Evolutionary conservation across 768 basidiomycete species (phyloP).

Genomic region (Hysterangium stoloniferum): DNA sequence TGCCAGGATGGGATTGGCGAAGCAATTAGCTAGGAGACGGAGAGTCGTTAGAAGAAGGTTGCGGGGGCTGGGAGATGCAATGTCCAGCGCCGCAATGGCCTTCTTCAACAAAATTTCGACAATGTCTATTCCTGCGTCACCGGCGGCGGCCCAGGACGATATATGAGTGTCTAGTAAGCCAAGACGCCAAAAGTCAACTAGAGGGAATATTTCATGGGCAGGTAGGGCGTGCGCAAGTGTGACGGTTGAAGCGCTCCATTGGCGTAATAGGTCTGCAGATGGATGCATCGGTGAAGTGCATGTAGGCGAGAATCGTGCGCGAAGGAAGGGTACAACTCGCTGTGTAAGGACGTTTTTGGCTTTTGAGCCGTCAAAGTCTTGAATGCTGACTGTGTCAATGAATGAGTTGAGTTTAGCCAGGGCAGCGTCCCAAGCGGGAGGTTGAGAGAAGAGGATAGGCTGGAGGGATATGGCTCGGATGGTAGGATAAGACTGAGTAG

Average conservation of each 20-base stretch:
- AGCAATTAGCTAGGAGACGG: conserved; percentile 61
- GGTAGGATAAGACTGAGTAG: conserved; percentile 47
- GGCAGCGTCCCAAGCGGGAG: conserved; percentile 61
- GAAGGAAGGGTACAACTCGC: conserved; percentile 56
- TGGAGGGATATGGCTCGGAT: conserved; percentile 57
- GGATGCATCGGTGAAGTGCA: conserved; percentile 15
- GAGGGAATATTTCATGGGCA: conserved; percentile 58
- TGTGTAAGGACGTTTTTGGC: conserved; percentile 39
- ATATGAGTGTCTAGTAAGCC: conserved; percentile 49
- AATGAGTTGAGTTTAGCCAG: conserved; percentile 52
- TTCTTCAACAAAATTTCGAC: conserved; percentile 34
- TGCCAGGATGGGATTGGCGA: conserved; percentile 37
- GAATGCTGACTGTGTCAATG: conserved; percentile 37
- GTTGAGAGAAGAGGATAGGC: conserved; percentile 69
- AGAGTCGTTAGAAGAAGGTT: conserved; percentile 60
- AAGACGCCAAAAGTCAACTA: conserved; percentile 78
- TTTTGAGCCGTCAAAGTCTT: conserved; percentile 25
- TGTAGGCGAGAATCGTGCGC: conserved; percentile 37
- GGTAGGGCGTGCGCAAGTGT: conserved; percentile 40
- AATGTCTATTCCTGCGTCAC: conserved; percentile 19
- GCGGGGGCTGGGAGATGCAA: conserved; percentile 29
- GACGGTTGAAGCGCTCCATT: conserved; percentile 43
- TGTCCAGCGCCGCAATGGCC: conserved; percentile 28
- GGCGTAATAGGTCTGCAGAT: conserved; percentile 32
- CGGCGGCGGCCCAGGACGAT: conserved; percentile 38